phyloP scores from a whole-genome alignment of 805 yeast genomes.

The Schizosaccharomyces lindneri region DNA sequence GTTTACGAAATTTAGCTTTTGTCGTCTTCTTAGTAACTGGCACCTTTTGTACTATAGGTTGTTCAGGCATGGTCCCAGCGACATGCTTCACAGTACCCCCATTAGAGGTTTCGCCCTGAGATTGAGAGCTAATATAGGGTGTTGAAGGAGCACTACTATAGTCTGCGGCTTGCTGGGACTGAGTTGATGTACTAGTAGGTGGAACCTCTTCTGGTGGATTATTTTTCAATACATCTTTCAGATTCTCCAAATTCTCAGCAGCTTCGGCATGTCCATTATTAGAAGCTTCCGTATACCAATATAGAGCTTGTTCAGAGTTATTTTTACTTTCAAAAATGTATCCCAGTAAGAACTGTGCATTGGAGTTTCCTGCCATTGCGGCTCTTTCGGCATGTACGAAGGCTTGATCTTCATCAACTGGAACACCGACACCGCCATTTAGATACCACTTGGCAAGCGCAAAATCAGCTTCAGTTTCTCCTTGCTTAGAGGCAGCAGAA shows the following conservation, averaged over 20 bases:
- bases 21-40: not conserved
- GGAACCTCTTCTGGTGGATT: not conserved
- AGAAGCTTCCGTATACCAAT: conserved; percentile 25
- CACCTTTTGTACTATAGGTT: not conserved
- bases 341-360: conserved; percentile 48
- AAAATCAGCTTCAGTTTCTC: conserved; percentile 14
- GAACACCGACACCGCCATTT: conserved; percentile 29
- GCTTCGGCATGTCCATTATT: conserved; percentile 19
- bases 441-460: conserved; percentile 34
- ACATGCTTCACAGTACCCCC: too few species aligned
- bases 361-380: conserved; percentile 32
- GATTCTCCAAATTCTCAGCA: not conserved
- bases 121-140: not conserved
- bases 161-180: too few species aligned
- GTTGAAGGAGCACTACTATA: not conserved
- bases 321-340: conserved; percentile 43
- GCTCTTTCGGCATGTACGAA: conserved; percentile 40
- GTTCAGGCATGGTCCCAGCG: not conserved
- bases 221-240: conserved; percentile 7
- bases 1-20: not conserved
- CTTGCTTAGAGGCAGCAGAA: conserved; percentile 9
- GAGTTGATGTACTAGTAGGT: not conserved
- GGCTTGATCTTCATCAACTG: conserved; percentile 38
- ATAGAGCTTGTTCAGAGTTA: conserved; percentile 18
- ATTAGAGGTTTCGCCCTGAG: not conserved